Evolutionary conservation across 768 basidiomycete species (phyloP).

Genomic region (Amanita phalloides): DNA sequence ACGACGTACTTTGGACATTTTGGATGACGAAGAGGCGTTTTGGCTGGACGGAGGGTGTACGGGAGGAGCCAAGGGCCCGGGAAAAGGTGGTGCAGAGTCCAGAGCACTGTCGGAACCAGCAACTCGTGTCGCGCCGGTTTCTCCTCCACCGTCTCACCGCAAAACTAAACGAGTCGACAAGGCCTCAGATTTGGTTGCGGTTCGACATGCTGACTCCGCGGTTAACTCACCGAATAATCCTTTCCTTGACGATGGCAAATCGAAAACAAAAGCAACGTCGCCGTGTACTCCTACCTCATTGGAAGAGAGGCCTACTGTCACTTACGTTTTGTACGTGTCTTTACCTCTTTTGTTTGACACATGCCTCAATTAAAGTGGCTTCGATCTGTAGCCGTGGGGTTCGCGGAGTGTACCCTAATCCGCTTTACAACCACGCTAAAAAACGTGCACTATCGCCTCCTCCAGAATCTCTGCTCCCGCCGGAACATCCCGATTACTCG

Average conservation of each 20-base stretch:
- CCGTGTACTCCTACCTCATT: slow-evolving; percentile 27
- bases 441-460: slow-evolving; percentile 32
- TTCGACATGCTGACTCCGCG: neutral
- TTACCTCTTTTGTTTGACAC: neutral
- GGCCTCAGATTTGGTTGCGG: neutral
- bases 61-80: slow-evolving; percentile 1
- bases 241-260: slow-evolving; percentile 39
- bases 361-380: neutral
- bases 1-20: slow-evolving; percentile 22
- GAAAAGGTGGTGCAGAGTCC: neutral
- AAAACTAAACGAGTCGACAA: slow-evolving; percentile 1
- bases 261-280: slow-evolving; percentile 19
- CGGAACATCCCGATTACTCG: slow-evolving; percentile 57
- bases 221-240: slow-evolving; percentile 62
- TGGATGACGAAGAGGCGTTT: slow-evolving; percentile 42
- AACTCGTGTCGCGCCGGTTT: slow-evolving; percentile 35
- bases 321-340: slow-evolving; percentile 61
- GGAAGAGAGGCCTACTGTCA: slow-evolving; percentile 52
- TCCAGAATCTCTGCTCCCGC: slow-evolving; percentile 42
- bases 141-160: slow-evolving; percentile 58
- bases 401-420: slow-evolving; percentile 51
- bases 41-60: slow-evolving; percentile 27
- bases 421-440: slow-evolving; percentile 37
- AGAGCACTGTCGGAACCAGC: neutral
- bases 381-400: slow-evolving; percentile 46